phyloP scores from a whole-genome alignment of 2,329 filamentous ascomycete species.

The Mycosphaerelloides madeirae region DNA sequence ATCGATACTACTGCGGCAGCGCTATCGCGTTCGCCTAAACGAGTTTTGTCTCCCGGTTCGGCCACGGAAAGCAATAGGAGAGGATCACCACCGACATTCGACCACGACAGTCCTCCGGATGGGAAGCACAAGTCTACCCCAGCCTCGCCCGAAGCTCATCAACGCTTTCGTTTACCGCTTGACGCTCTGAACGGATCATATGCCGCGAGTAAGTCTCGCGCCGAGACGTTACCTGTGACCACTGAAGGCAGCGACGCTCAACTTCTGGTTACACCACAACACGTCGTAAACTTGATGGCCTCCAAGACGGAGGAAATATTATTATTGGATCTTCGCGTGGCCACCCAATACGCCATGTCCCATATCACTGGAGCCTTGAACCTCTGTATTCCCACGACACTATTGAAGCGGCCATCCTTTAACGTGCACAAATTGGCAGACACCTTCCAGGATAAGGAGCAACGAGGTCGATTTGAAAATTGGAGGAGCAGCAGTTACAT shows the following conservation, averaged over 20 bases:
- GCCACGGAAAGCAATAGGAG: slow-evolving; percentile 40
- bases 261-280: slow-evolving; percentile 44
- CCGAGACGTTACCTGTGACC: slow-evolving; percentile 43
- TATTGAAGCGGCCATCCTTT: slow-evolving; percentile 86
- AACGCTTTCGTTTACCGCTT: slow-evolving; percentile 28
- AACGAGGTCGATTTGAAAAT: slow-evolving; percentile 66
- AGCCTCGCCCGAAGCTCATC: slow-evolving; percentile 30
- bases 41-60: slow-evolving; percentile 45
- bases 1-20: slow-evolving; percentile 27
- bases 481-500: slow-evolving; percentile 74
- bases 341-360: slow-evolving; percentile 71
- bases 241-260: slow-evolving; percentile 31
- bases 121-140: slow-evolving; percentile 4
- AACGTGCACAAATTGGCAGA: slow-evolving; percentile 81
- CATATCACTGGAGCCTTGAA: slow-evolving; percentile 79
- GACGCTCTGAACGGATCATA: slow-evolving; percentile 20
- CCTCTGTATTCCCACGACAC: slow-evolving; percentile 88
- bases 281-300: slow-evolving; percentile 46
- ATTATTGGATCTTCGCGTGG: slow-evolving; percentile 79
- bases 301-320: slow-evolving; percentile 52
- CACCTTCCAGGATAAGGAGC: slow-evolving; percentile 70
- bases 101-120: background rate
- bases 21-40: slow-evolving; percentile 42
- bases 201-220: slow-evolving; percentile 31
- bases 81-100: slow-evolving; percentile 40